Percentiles rank a stretch among this genome's conserved stretches.
phyloP scores from a whole-genome alignment of 2,329 filamentous ascomycete species.

The Paecilomyces fulvus region DNA sequence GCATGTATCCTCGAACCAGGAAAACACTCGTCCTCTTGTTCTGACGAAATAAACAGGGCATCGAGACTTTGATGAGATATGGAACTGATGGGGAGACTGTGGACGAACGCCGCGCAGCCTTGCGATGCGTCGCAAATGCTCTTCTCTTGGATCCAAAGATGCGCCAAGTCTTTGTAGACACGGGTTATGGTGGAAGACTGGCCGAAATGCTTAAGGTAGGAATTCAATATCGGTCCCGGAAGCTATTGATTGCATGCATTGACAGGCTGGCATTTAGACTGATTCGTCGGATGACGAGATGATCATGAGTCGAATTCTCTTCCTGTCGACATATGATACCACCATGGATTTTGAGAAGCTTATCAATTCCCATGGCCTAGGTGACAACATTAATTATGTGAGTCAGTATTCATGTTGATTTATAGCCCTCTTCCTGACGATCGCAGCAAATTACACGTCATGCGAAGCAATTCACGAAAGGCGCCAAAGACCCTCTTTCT shows the following conservation, averaged over 20 bases:
- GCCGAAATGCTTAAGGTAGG: conserved; percentile 58
- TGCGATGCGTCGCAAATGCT: conserved; percentile 79
- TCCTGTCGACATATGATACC: conserved; percentile 70
- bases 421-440: conserved; percentile 9
- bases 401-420: conserved; percentile 2
- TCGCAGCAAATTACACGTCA: conserved; percentile 60
- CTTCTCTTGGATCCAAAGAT: conserved; percentile 61
- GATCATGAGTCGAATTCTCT: conserved; percentile 67
- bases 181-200: conserved; percentile 58
- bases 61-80: conserved; percentile 62
- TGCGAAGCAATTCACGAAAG: conserved; percentile 46
- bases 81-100: conserved; percentile 60
- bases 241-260: neutral
- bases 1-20: conserved; percentile 37
- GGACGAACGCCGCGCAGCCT: conserved; percentile 61
- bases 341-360: conserved; percentile 58
- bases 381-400: conserved; percentile 55
- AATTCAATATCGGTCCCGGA: neutral
- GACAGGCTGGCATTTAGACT: conserved; percentile 31
- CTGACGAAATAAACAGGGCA: conserved; percentile 48
- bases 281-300: conserved; percentile 81
- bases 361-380: conserved; percentile 58
- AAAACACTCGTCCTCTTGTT: neutral
- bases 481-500: conserved; percentile 23
- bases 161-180: conserved; percentile 64